Evolutionary conservation across 2,329 filamentous ascomycete genomes (phyloP), one percentile per base, ranked within the genome.

Genomic region (Aspergillus tamarii): DNA sequence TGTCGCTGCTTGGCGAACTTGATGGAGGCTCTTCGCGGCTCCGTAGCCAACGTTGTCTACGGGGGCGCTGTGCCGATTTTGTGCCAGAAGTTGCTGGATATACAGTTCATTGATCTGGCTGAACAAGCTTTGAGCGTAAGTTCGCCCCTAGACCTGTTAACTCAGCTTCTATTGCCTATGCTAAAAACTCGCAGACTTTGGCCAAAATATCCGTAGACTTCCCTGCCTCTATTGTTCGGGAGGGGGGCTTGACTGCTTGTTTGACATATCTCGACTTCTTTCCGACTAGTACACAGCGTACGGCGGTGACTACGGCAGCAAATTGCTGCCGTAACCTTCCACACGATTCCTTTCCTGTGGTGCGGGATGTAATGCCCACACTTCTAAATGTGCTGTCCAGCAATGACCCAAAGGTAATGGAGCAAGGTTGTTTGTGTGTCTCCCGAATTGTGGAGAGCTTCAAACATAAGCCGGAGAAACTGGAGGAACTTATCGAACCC

Each of bases 191-290:
- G n/a, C 68, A 87, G 84, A 99, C 95, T 0, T 83, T 99, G 59
- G 94, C 98, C 76, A 99, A 98, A 80, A 97, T 99, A 57, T 99
- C 95, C 0, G 88, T 94, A 62, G 95, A 99, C 75, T 99, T 97
- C 74, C 95, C 95, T 1, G 89, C 91, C 4, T 93, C 92, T 61
- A 99, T 99, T 70, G 95, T 99, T 52, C 91, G 94, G 58, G 95
- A 98, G 80, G 96, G 95, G 56, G 95, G 95, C 12, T 83, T 99
- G 66, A 96, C 92, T 1, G 95, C 95, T n/a, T 99, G 95, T 74
- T 82, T 99, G 68, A 96, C 92, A 0, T 98, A 95, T 75, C 86
- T 99, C 63, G 95, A 99, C 76, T 99, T 99, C 80, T 99, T 99
- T 73, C 91, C 94, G 19, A 99, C 95, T 0, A 95, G 94, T 77